These are phyloP conservation scores for Colletotrichum sidae DNA, from an alignment of 2,329 filamentous ascomycete species.

Conservation along the genomic window DNA sequence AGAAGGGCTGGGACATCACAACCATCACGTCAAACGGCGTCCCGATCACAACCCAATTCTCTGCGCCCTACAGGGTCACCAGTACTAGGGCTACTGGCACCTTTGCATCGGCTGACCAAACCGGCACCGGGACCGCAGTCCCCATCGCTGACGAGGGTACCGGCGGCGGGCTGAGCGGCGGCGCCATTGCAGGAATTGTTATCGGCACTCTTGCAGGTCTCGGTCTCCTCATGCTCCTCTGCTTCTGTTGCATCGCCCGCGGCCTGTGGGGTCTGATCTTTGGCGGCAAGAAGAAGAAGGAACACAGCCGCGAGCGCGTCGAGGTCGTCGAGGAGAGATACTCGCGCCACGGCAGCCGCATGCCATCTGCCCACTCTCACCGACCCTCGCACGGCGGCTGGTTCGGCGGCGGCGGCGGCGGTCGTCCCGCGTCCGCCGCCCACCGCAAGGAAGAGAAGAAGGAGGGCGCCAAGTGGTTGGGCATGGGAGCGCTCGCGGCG, in stretches of 20 bases:
- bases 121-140: slow-evolving; percentile 62
- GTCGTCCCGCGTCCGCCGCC: slow-evolving; percentile 52
- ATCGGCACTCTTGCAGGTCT: slow-evolving; percentile 78
- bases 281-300: slow-evolving; percentile 65
- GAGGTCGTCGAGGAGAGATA: slow-evolving; percentile 74
- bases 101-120: slow-evolving; percentile 58
- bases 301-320: slow-evolving; percentile 62
- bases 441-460: slow-evolving; percentile 61
- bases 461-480: slow-evolving; percentile 63
- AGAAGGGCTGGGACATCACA: slow-evolving; percentile 50
- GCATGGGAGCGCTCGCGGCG: slow-evolving; percentile 62
- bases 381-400: slow-evolving; percentile 68
- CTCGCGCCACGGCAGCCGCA: slow-evolving; percentile 58
- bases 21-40: slow-evolving; percentile 59
- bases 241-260: slow-evolving; percentile 78
- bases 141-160: slow-evolving; percentile 47
- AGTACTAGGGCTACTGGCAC: slow-evolving; percentile 65
- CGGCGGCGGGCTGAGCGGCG: slow-evolving; percentile 68
- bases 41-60: slow-evolving; percentile 66
- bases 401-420: slow-evolving; percentile 56
- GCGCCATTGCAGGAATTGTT: slow-evolving; percentile 85
- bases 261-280: slow-evolving; percentile 73
- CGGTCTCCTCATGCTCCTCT: slow-evolving; percentile 74
- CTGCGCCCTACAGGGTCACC: slow-evolving; percentile 63
- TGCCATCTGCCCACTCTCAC: slow-evolving; percentile 54